Evolutionary conservation across 495 filamentous ascomycete genomes (phyloP).

Genomic region (Daldinia decipiens): DNA sequence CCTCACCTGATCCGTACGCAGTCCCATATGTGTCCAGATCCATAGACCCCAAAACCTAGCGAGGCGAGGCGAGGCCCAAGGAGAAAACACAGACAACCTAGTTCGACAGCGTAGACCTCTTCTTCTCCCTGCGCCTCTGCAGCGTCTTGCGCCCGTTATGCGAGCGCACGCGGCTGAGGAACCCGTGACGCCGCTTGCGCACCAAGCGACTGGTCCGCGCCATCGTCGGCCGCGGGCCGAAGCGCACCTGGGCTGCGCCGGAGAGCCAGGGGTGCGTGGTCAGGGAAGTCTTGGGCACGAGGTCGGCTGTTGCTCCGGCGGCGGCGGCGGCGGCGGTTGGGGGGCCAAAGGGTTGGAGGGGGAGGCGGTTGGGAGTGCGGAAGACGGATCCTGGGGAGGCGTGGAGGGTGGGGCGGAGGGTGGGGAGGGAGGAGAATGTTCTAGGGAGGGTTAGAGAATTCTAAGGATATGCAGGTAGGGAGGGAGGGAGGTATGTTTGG

Average conservation of each 20-base stretch:
- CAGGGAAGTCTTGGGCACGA: constrained; percentile 52
- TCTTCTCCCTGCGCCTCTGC: constrained; percentile 52
- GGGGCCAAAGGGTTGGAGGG: constrained; percentile 14
- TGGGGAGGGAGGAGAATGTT: constrained; percentile 54
- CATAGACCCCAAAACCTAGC: no score
- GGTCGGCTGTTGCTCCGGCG: constrained; percentile 41
- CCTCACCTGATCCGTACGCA: no score
- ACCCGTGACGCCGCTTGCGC: constrained; percentile 60
- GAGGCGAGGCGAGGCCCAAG: no score
- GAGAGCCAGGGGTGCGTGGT: constrained; percentile 55
- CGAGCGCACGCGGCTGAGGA: constrained; percentile 54
- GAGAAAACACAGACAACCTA: constrained; percentile 9
- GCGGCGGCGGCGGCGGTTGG: no score
- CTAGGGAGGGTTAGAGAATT: constrained; percentile 37
- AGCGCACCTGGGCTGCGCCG: constrained; percentile 53
- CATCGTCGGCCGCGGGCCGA: constrained; percentile 59
- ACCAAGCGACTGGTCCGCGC: constrained; percentile 54
- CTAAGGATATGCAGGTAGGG: no score
- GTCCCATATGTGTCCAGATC: no score
- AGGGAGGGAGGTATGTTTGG: no score
- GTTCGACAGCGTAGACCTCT: constrained; percentile 50
- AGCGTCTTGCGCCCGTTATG: constrained; percentile 54
- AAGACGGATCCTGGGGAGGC: constrained; percentile 41
- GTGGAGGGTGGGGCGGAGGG: constrained; percentile 52
- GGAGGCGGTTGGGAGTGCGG: constrained; percentile 18